Evolutionary conservation across 805 yeast species (phyloP), one percentile per base, ranked within the genome.

Genomic region (Wickerhamiella galacta): DNA sequence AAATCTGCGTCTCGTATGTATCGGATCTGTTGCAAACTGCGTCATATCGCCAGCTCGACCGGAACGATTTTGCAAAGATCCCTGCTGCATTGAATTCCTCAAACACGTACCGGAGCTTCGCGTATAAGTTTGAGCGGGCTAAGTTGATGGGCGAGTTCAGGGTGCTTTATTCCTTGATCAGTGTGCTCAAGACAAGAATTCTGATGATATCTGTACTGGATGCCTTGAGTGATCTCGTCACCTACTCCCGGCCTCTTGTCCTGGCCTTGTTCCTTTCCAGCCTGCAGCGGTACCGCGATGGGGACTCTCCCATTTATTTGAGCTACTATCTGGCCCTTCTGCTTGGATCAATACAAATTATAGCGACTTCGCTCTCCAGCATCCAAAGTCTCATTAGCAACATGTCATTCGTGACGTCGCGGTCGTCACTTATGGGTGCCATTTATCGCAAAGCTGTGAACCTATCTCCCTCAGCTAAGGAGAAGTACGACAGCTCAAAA

Each of bases 401-500:
- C 19, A 22, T 25, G 9, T 31, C 36, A 4, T 32, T 30, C n/a
- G 27, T 30, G 4, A 28, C 27, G 9, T 24, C 38, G 11, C 15
- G 38, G 3, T 31, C 38, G 1, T 30, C 42, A 11, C 54, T 80
- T 34, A 76, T 79, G 4, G 76, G 75, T 40, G 70, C 73, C 9
- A 60, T 79, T 14, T 60, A 78, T 39, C 68, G 68, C 35, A 81
- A 81, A 51, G 64, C 85, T 4, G 67, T 79, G 42, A 58, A 48
- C 34, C 57, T 80, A 16, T 65, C 70, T 36, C 61, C 68, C 15
- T 61, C 60, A 34, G 63, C 78, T 3, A 64, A 61, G 35, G 64
- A 62, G 38, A 59, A 64, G 33, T 76, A 57, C 46, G 72, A 81
- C 2, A 67, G 85, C 2, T 93, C 93, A 42, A 92, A 80, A 42